Conservation (phyloP, 2,329 filamentous ascomycete genomes). For the Trichoderma endophyticum region DNA sequence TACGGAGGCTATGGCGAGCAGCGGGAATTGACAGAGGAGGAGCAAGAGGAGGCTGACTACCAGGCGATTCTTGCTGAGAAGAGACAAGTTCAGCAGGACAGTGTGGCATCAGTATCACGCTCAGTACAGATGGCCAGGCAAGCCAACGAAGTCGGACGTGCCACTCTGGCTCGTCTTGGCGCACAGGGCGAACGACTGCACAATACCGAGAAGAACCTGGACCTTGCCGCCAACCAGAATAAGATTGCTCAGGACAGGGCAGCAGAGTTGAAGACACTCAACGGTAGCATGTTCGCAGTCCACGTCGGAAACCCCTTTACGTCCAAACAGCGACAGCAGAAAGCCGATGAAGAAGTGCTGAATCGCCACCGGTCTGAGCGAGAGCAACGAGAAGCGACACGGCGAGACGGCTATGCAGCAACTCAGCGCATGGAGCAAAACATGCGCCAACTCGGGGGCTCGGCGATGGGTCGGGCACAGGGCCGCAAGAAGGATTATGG, state of each 20-base stretch:
- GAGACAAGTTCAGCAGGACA: constrained; percentile 73
- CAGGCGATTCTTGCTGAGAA: constrained; percentile 52
- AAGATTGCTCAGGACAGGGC: constrained; percentile 75
- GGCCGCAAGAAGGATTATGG: constrained; percentile 41
- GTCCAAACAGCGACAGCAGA: constrained; percentile 59
- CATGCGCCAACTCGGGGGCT: constrained; percentile 41
- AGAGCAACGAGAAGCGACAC: constrained; percentile 61
- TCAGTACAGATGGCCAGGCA: constrained; percentile 41
- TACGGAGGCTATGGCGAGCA: constrained; percentile 62
- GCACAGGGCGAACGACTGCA: constrained; percentile 77
- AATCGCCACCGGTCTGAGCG: constrained; percentile 65
- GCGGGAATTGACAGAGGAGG: constrained; percentile 77
- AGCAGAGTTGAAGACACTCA: constrained; percentile 77
- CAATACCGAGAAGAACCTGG: constrained; percentile 79
- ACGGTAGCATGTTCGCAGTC: constrained; percentile 87
- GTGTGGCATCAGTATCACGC: constrained; percentile 44
- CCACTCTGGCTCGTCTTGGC: constrained; percentile 69
- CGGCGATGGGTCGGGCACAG: constrained; percentile 30
- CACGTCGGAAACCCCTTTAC: constrained; percentile 78
- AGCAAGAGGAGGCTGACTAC: constrained; percentile 70
- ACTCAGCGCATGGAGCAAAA: constrained; percentile 53
- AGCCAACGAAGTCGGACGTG: constrained; percentile 58
- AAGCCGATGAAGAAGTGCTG: constrained; percentile 66
- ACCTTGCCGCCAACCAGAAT: constrained; percentile 73
- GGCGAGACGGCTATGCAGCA: constrained; percentile 48